Conservation (phyloP, 225 moss, liverwort and hornwort genomes). For the Polytrichum formosum region DNA sequence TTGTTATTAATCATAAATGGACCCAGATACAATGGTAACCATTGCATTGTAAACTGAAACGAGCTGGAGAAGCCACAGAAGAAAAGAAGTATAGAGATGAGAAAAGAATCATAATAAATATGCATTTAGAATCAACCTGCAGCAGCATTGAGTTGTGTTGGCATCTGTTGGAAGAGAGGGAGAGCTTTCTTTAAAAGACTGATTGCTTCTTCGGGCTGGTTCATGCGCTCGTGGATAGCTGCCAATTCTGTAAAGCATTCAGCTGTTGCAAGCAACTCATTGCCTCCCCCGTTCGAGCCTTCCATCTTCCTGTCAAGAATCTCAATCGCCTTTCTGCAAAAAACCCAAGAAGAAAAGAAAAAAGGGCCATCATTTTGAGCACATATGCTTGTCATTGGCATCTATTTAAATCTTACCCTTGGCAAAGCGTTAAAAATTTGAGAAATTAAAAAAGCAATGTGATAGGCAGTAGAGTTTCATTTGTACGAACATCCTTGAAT, state of each 20-base stretch:
- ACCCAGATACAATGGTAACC: not conserved
- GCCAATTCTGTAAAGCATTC: conserved; percentile 91
- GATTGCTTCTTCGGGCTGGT: conserved; percentile 65
- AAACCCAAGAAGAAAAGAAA: not conserved
- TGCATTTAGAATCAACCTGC: conserved; percentile 47
- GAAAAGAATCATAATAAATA: not conserved
- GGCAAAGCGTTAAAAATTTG: no score
- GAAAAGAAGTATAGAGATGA: not conserved
- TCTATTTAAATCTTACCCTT: no score
- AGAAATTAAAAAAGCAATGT: no score
- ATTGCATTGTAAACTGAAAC: not conserved
- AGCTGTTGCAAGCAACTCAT: conserved; percentile 66
- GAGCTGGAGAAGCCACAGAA: not conserved
- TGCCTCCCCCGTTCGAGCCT: conserved; percentile 25
- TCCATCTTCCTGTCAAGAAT: conserved; percentile 56
- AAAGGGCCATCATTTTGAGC: not conserved
- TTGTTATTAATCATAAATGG: not conserved
- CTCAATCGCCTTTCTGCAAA: conserved; percentile 44
- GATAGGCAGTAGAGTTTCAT: no score
- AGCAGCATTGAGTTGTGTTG: conserved; percentile 76
- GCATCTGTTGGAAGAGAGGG: conserved; percentile 66
- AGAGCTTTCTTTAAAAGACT: conserved; percentile 64
- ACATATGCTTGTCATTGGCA: not conserved
- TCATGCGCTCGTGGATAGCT: conserved; percentile 72
- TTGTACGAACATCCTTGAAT: no score